Percentiles rank a stretch among this genome's conserved stretches.
phyloP scores from a whole-genome alignment of 305 asterid species.

The Withania somnifera region DNA sequence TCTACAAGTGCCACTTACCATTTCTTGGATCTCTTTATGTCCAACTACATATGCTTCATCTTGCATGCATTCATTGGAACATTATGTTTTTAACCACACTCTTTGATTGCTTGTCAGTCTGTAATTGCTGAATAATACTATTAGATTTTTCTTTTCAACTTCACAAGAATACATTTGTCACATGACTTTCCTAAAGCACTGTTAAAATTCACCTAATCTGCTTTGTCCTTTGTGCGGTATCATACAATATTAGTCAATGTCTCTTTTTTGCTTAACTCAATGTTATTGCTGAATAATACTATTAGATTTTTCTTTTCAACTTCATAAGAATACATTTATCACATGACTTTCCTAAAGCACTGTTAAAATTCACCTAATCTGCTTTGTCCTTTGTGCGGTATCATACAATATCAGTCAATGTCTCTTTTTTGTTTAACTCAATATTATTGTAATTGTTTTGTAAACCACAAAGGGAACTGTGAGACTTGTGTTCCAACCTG shows the following conservation, averaged over 20 bases:
- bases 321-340: neutral
- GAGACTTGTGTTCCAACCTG: conserved; percentile 80
- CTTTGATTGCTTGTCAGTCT: neutral
- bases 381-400: neutral
- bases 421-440: neutral
- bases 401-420: neutral
- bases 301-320: neutral
- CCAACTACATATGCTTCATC: neutral
- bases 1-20: neutral
- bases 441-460: neutral
- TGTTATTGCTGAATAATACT: neutral
- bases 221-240: neutral
- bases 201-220: neutral
- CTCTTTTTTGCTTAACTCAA: neutral
- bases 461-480: conserved; percentile 54
- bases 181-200: neutral
- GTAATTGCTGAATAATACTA: neutral
- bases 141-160: neutral
- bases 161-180: neutral
- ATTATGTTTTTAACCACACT: neutral
- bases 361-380: neutral
- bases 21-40: neutral
- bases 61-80: neutral
- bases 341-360: neutral
- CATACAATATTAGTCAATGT: neutral